Base-by-base conservation (phyloP, 352 stramenopile species). In the Thraustochytrium sp. region DNA sequence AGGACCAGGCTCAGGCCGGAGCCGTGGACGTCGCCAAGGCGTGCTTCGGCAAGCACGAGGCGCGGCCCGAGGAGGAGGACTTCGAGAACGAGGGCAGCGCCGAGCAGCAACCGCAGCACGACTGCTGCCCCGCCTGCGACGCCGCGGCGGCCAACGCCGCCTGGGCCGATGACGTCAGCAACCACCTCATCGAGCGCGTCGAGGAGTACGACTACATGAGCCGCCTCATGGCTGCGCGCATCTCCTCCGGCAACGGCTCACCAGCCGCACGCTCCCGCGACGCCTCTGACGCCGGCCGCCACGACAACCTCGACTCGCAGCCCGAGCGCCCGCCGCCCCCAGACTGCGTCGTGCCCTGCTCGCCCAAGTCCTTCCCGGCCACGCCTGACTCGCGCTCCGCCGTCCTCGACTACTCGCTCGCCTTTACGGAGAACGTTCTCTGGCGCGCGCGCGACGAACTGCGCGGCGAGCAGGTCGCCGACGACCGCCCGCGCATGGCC, bases 391-490 rank as follows among this genome's bases (percentile, higher is more conserved):
- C 89, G 37, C 80, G 91, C 29, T 85, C 88, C n/a, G 87, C 89
- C 63, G 91, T 94, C 16, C 88, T 95, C 85, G 90, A 88, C 16
- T 73, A 86, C 26, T 87, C 68, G 8, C 76, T 63, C 21, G 83
- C 87, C 54, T 94, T 94, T 85, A 88, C 89, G 11, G 91, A 95
- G 82, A 91, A 95, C 76, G 89, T 94, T 3, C 82, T 95, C 23
- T 95, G 94, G 84, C 85, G 93, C 11, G 91, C 91, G 1, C 83
- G 91, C 54, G 91, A 95, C 87, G 89, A 94, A 78, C 86, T 95
- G 3, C 87, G 91, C 31, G 54, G 75, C 37, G 55, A 84, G 29
- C 68, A 80, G 49, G n/a, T 55, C 23, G n/a, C 31, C 18, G 68
- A 80, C 51, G 68, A 80, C 49, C 68, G 68, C 26, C 68, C 68